Evolutionary conservation across 2,329 filamentous ascomycete species (phyloP).

Genomic region (Phialophora chinensis): DNA sequence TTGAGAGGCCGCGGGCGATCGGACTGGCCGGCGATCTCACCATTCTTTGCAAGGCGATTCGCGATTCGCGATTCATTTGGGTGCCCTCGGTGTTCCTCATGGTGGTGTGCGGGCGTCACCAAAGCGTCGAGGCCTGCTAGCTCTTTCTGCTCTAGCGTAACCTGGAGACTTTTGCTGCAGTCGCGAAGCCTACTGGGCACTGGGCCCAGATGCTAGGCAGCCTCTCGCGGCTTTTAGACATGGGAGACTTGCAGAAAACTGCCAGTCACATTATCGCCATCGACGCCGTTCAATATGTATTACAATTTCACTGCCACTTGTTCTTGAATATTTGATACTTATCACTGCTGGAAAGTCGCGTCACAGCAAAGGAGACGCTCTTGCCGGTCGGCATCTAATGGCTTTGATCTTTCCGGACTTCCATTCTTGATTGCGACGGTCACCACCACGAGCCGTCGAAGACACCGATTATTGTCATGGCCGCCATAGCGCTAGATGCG

Average conservation of each 20-base stretch:
- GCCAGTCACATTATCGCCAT: neutral
- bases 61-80: neutral
- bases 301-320: slow-evolving; percentile 2
- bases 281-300: neutral
- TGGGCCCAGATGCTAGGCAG: neutral
- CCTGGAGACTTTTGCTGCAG: slow-evolving; percentile 10
- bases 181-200: slow-evolving; percentile 1
- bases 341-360: neutral
- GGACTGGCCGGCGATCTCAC: slow-evolving; percentile 1
- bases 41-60: neutral
- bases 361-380: neutral
- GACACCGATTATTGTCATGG: slow-evolving; percentile 20
- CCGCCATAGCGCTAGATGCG: slow-evolving; percentile 27
- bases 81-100: no score
- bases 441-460: neutral
- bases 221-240: slow-evolving; percentile 7
- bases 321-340: slow-evolving; percentile 8
- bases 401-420: slow-evolving; percentile 24
- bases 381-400: slow-evolving; percentile 15
- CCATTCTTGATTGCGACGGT: slow-evolving; percentile 18
- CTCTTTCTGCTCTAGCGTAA: slow-evolving; percentile 14
- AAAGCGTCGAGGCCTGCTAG: slow-evolving; percentile 6
- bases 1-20: neutral
- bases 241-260: neutral
- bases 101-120: no score